Conservation (phyloP, 192 early-diverging fungal genomes). For the Martensiomyces pterosporus region DNA sequence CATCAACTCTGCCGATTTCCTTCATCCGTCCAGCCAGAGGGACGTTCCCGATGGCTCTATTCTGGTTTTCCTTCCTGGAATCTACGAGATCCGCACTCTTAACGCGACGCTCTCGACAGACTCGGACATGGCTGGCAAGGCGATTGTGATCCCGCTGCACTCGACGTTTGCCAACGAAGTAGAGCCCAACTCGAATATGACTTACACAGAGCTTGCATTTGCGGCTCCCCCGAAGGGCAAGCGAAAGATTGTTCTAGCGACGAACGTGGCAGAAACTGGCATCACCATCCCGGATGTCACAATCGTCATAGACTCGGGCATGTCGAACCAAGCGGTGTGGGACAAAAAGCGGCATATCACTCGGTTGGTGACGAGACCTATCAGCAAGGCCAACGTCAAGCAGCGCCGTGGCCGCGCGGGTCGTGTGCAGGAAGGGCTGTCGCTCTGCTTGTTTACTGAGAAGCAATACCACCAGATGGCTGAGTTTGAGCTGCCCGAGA, state of each 20-base stretch:
- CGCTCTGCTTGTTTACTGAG: constrained; percentile 52
- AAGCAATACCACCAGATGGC: constrained; percentile 40
- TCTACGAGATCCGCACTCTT: constrained; percentile 67
- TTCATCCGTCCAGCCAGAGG: neutral
- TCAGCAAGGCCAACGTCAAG: constrained; percentile 53
- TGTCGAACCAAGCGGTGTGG: constrained; percentile 59
- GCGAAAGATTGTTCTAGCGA: constrained; percentile 84
- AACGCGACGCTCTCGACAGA: constrained; percentile 50
- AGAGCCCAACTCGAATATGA: neutral
- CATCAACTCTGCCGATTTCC: neutral
- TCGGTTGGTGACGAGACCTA: constrained; percentile 43
- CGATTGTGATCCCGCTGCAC: constrained; percentile 58
- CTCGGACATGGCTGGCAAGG: neutral
- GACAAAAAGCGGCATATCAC: constrained; percentile 56
- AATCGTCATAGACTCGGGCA: constrained; percentile 65
- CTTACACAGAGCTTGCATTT: constrained; percentile 51
- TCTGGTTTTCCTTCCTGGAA: constrained; percentile 67
- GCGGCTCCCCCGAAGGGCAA: constrained; percentile 39
- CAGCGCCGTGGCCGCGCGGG: constrained; percentile 62
- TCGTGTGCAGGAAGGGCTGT: constrained; percentile 54
- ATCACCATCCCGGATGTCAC: constrained; percentile 64
- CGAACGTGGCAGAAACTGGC: constrained; percentile 76
- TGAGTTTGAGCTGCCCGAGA: constrained; percentile 56
- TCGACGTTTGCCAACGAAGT: constrained; percentile 44
- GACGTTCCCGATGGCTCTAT: constrained; percentile 50